Conservation (phyloP, 140 eudicot species). For the Anethum foeniculum region DNA sequence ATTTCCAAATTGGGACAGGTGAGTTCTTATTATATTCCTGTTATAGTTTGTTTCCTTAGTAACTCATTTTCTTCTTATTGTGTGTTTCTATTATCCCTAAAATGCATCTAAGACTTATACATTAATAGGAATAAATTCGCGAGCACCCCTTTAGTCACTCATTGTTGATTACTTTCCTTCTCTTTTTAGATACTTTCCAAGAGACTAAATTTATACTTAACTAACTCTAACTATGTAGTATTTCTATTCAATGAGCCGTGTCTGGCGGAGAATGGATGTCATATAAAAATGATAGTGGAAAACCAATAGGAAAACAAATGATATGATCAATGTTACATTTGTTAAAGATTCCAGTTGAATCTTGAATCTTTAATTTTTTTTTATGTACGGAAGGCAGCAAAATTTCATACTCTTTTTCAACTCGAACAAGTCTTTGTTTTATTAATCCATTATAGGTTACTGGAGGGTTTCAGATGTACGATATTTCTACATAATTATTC, state of each 20-base stretch:
- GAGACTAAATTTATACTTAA: not conserved
- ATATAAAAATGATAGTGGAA: no score
- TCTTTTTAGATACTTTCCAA: not conserved
- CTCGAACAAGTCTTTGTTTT: not conserved
- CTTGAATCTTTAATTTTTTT: not conserved
- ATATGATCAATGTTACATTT: no score
- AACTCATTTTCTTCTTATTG: not conserved
- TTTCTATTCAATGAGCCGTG: not conserved
- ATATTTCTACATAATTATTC: no score
- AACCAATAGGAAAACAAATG: no score
- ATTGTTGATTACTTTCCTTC: not conserved
- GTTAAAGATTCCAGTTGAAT: not conserved
- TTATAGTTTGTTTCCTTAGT: not conserved
- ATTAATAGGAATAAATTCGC: not conserved
- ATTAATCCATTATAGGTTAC: no score
- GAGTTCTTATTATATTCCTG: conserved; percentile 9
- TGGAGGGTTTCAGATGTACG: no score
- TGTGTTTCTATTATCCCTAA: not conserved
- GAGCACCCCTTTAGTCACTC: not conserved
- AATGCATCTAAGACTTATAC: not conserved
- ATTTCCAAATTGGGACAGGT: conserved; percentile 99
- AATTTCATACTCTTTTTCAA: not conserved
- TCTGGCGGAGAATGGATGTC: no score
- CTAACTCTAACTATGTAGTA: not conserved
- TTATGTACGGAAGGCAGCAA: not conserved